Evolutionary conservation across 441 rosid species (phyloP).

Genomic region (Populus hybrid): DNA sequence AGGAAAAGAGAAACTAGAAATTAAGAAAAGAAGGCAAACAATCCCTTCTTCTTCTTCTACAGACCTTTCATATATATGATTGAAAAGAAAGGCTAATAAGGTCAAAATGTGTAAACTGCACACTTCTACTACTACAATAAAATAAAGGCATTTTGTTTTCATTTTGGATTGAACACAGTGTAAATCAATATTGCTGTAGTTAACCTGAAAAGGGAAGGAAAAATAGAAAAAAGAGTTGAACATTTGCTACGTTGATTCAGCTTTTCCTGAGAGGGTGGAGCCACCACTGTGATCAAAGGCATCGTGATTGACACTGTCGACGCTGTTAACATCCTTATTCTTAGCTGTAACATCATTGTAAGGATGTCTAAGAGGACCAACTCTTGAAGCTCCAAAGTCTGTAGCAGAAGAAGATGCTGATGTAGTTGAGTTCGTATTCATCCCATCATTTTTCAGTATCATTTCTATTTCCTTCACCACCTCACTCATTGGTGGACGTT

Average conservation of each 20-base stretch:
- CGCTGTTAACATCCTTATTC: slow-evolving; percentile 19
- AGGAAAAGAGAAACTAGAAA: too few species aligned
- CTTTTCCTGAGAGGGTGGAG: slow-evolving; percentile 48
- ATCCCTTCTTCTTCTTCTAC: too few species aligned
- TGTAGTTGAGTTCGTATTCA: slow-evolving; percentile 66
- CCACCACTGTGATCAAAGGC: slow-evolving; percentile 80
- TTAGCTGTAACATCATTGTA: slow-evolving; percentile 61
- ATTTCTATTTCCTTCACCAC: slow-evolving; percentile 80
- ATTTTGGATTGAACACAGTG: not conserved
- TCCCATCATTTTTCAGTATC: slow-evolving; percentile 69
- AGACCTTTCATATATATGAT: too few species aligned
- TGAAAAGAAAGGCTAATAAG: too few species aligned
- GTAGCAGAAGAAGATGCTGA: slow-evolving; percentile 86
- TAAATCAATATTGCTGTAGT: too few species aligned
- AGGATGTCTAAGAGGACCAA: slow-evolving; percentile 45
- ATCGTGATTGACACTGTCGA: slow-evolving; percentile 16
- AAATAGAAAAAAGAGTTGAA: not conserved
- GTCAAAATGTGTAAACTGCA: not conserved
- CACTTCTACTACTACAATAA: not conserved
- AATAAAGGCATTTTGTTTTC: not conserved
- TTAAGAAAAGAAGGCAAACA: too few species aligned
- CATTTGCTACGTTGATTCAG: slow-evolving; percentile 56
- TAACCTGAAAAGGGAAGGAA: not conserved
- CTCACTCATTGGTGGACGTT: slow-evolving; percentile 94
- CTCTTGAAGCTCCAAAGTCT: slow-evolving; percentile 57